phyloP scores from a whole-genome alignment of 1,284 basidiomycete species.

The Ganoderma multipileum region DNA sequence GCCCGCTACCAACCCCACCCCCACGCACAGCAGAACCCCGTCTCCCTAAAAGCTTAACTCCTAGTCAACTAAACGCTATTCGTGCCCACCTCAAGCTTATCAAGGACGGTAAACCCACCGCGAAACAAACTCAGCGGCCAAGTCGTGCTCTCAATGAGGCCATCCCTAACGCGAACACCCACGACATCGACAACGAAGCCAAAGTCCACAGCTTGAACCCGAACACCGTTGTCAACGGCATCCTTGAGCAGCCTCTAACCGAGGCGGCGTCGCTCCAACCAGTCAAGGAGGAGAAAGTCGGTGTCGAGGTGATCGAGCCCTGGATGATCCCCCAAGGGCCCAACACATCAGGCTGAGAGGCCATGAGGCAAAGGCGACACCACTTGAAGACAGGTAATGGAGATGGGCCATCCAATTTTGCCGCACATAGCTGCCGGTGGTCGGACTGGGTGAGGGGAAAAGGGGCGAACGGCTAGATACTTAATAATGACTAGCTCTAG shows the following conservation, averaged over 20 bases:
- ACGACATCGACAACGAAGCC: slow-evolving; percentile 79
- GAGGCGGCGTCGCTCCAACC: slow-evolving; percentile 9
- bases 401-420: neutral
- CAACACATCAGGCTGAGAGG: slow-evolving; percentile 41
- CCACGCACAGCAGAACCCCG: slow-evolving; percentile 57
- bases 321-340: slow-evolving; percentile 30
- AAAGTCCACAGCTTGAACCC: slow-evolving; percentile 65
- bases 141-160: slow-evolving; percentile 69
- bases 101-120: slow-evolving; percentile 80
- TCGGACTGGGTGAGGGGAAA: neutral
- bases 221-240: slow-evolving; percentile 25
- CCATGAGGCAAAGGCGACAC: too few species aligned
- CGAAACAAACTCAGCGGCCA: slow-evolving; percentile 81
- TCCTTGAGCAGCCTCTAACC: slow-evolving; percentile 11
- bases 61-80: slow-evolving; percentile 84
- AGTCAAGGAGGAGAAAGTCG: slow-evolving; percentile 31
- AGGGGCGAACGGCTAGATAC: neutral
- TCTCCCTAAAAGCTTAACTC: slow-evolving; percentile 70
- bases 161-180: slow-evolving; percentile 62
- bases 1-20: slow-evolving; percentile 40
- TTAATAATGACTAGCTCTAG: neutral
- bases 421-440: neutral
- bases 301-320: slow-evolving; percentile 35
- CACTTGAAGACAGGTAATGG: neutral
- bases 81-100: slow-evolving; percentile 91